Evolutionary conservation across 75 land plant genomes (phyloP).

Genomic region (Isoetes taiwanensis): DNA sequence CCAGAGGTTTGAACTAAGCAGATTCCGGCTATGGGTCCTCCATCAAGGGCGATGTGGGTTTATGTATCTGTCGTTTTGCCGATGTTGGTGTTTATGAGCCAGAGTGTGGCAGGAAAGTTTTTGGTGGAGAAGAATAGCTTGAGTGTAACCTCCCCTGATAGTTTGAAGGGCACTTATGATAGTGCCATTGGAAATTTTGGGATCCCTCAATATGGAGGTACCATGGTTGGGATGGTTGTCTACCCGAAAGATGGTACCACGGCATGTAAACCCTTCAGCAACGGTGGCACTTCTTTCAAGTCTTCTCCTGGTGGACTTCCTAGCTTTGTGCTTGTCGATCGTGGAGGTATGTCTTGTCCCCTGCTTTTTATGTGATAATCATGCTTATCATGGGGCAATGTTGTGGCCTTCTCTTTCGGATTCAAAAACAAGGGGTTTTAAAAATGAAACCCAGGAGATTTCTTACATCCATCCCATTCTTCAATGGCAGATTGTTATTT

Average conservation of each 20-base stretch:
- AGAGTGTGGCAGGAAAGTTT: too few species aligned
- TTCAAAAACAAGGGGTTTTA: too few species aligned
- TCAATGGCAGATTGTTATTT: constrained; percentile 14
- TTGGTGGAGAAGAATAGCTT: constrained; percentile 87
- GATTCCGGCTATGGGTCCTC: too few species aligned
- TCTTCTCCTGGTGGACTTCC: constrained; percentile 39
- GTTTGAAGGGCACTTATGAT: constrained; percentile 50
- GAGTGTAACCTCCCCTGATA: constrained; percentile 62
- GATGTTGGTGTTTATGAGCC: too few species aligned
- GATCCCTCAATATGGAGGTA: constrained; percentile 81
- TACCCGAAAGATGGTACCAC: constrained; percentile 50
- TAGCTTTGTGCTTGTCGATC: constrained; percentile 49
- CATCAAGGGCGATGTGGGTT: too few species aligned
- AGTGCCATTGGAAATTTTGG: constrained; percentile 91
- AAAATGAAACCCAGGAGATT: neutral
- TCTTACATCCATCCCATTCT: too few species aligned
- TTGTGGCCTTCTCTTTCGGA: too few species aligned
- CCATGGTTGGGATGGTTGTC: constrained; percentile 57
- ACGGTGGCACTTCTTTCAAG: too few species aligned
- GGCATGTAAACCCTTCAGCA: constrained; percentile 39
- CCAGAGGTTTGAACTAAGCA: too few species aligned
- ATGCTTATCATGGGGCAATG: too few species aligned
- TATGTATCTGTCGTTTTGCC: too few species aligned
- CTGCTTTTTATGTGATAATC: too few species aligned
- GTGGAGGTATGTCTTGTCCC: constrained; percentile 52